These are phyloP conservation scores for Penicillium simplicissimum DNA, from an alignment of 495 filamentous ascomycete genomes.

Conservation along the genomic window DNA sequence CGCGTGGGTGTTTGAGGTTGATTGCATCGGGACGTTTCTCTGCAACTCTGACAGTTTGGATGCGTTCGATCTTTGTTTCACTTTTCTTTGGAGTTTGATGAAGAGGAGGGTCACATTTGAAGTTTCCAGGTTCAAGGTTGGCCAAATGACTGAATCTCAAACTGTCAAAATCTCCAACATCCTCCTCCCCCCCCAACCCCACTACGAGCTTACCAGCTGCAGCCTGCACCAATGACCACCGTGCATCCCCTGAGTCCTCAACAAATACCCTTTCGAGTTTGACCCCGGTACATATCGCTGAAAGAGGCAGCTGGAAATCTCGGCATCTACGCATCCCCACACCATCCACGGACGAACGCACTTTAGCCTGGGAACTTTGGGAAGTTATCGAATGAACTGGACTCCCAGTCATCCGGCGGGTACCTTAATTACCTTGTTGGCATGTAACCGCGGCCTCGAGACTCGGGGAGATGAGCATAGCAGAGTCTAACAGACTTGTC, in stretches of 20 bases:
- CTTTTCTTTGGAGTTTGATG: too few species aligned
- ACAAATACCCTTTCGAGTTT: constrained; percentile 1
- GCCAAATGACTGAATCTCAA: neutral
- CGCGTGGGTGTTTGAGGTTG: neutral
- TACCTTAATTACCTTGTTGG: constrained; percentile 13
- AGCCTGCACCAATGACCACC: neutral
- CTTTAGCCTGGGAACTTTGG: constrained; percentile 9
- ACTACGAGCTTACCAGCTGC: neutral
- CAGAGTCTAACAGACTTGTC: neutral
- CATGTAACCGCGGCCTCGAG: constrained; percentile 11
- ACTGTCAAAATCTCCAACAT: neutral
- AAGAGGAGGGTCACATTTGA: neutral
- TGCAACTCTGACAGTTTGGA: neutral
- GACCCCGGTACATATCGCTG: constrained; percentile 10
- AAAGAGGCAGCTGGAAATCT: constrained; percentile 23
- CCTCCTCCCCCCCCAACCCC: neutral
- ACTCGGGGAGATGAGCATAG: neutral
- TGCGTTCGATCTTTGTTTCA: neutral
- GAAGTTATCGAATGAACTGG: neutral
- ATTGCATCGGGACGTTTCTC: neutral
- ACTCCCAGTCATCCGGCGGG: neutral
- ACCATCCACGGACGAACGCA: constrained; percentile 17
- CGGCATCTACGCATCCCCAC: constrained; percentile 14
- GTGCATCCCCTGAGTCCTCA: neutral
- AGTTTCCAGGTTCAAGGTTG: neutral